These are phyloP conservation scores for Wallemia mellicola DNA, from an alignment of 1,284 basidiomycete species.

Conservation along the genomic window DNA sequence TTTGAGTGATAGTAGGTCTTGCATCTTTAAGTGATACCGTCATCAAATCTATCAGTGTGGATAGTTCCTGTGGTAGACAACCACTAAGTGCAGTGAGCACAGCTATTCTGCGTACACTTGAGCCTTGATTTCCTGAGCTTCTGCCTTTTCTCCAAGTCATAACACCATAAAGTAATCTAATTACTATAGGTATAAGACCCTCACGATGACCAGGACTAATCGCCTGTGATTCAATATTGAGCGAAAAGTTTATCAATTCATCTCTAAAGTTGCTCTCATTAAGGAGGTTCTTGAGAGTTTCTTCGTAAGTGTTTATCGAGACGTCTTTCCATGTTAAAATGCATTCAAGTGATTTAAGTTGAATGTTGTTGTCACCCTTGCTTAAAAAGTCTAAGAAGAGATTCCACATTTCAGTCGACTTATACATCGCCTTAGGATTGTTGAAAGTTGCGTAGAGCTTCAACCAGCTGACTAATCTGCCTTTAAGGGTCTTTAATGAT, in stretches of 20 bases:
- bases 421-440: slow-evolving; percentile 62
- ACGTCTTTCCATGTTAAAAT: slow-evolving; percentile 56
- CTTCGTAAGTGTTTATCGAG: slow-evolving; percentile 31
- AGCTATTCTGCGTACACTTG: slow-evolving; percentile 41
- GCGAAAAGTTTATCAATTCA: slow-evolving; percentile 40
- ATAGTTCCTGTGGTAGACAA: slow-evolving; percentile 42
- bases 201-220: slow-evolving; percentile 32
- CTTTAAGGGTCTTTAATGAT: slow-evolving; percentile 14
- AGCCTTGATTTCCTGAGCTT: slow-evolving; percentile 21
- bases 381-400: slow-evolving; percentile 51
- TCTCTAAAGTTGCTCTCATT: slow-evolving; percentile 74
- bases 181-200: slow-evolving; percentile 40
- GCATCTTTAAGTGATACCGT: slow-evolving; percentile 33
- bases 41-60: slow-evolving; percentile 63
- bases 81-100: slow-evolving; percentile 42
- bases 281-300: slow-evolving; percentile 36
- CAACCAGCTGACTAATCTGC: slow-evolving; percentile 39
- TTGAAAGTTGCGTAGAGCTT: slow-evolving; percentile 60
- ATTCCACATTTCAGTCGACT: slow-evolving; percentile 31
- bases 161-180: slow-evolving; percentile 59
- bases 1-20: slow-evolving; percentile 5
- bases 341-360: slow-evolving; percentile 46
- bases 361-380: slow-evolving; percentile 52
- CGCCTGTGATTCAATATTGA: slow-evolving; percentile 20
- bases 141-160: slow-evolving; percentile 58